These are phyloP conservation scores for Trichosanthes truncata DNA, from an alignment of 306 rosid genomes.

Conservation along the genomic window DNA sequence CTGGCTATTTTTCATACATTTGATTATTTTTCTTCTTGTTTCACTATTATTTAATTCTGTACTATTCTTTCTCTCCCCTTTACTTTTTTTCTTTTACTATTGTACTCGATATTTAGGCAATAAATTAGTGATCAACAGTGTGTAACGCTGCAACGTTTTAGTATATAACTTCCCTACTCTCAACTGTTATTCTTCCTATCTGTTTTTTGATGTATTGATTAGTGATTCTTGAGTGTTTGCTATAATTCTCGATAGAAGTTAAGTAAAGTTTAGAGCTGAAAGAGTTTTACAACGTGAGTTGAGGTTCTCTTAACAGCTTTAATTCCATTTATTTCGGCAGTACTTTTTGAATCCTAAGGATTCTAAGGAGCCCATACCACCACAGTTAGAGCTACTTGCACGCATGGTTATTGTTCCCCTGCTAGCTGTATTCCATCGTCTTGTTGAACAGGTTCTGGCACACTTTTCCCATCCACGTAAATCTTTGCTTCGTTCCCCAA, in stretches of 20 bases:
- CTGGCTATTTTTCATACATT: background rate
- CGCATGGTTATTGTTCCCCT: conserved; percentile 58
- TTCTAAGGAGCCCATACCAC: conserved; percentile 73
- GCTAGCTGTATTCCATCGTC: conserved; percentile 54
- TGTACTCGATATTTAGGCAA: background rate
- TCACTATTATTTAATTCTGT: background rate
- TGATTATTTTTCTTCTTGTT: background rate
- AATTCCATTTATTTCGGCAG: conserved; percentile 26
- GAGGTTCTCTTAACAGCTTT: background rate
- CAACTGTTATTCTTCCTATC: background rate
- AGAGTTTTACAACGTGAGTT: background rate
- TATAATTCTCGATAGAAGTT: background rate
- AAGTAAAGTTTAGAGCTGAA: background rate
- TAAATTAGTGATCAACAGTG: background rate
- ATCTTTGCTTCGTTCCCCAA: background rate
- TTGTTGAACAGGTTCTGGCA: conserved; percentile 40
- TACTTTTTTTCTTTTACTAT: background rate
- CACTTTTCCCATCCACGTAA: background rate
- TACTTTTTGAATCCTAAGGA: conserved; percentile 75
- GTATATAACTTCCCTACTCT: background rate
- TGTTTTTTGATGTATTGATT: background rate
- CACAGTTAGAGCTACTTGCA: conserved; percentile 64
- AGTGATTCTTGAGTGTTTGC: background rate
- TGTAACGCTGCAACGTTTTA: background rate
- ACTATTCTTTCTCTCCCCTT: background rate